Evolutionary conservation across 2,329 filamentous ascomycete species (phyloP), one percentile per base, ranked within the genome.

Genomic region (Aspergillus transmontanensis): DNA sequence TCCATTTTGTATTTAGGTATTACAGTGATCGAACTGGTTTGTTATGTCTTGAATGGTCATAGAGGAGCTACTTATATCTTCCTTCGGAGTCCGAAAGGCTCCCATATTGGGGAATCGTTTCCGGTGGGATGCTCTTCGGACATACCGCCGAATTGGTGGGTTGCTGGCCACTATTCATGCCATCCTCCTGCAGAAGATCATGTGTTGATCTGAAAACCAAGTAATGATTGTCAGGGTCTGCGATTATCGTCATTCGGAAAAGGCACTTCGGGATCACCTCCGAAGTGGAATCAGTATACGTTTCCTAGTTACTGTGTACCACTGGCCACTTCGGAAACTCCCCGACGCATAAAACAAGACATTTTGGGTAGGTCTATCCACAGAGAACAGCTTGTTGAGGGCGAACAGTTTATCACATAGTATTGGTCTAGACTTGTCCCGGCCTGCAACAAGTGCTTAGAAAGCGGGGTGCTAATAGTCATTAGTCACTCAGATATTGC

Each of bases 1-100:
- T 66, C 59, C 66, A 69, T 69, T 30, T 50, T 61, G 45, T 14
- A 23, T 12, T n/a, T 50, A 1, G 6, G 12, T 16, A 28, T 30
- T 6, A 4, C 1, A 28, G 6, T 30, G 6, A 16, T 2, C 19
- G 2, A 30, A 12, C 16, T 28, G 2, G 16, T 30, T 14, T 28
- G 26, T 3, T 19, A 2, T 30, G 11, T 19, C 46, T 50, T n/a
- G 30, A 14, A 23, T 11, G 51, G 26, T 21, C 11, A 21, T 4
- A 19, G 9, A 10, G n/a, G 11, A 36, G 46, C 26, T 30, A 36
- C 51, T 54, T 54, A 54, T 54, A 54, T 32, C 45, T 48, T 14
- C 19, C 50, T 30, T 19, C 11, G 26, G 26, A 30, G 48, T 19
- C 26, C 21, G 4, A 46, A 36, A n/a, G 6, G 26, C 6, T 28